Conservation (phyloP, 2,329 filamentous ascomycete genomes). For the Zarea fungicola region DNA sequence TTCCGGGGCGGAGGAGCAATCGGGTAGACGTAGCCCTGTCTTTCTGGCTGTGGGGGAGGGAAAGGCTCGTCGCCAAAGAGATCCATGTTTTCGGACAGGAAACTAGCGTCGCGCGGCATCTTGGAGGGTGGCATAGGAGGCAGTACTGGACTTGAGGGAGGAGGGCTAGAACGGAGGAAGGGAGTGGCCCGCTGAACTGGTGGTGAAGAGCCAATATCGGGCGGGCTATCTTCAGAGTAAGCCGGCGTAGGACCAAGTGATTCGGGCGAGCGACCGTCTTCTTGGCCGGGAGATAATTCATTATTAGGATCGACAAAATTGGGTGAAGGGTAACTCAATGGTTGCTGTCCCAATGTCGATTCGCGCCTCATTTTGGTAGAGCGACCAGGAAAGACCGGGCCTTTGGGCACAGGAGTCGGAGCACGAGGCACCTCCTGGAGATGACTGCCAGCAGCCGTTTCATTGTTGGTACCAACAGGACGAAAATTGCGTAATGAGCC, state of each 20-base stretch:
- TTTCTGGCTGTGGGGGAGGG: slow-evolving; percentile 33
- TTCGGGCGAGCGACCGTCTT: slow-evolving; percentile 51
- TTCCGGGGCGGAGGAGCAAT: not conserved
- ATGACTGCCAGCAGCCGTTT: slow-evolving; percentile 42
- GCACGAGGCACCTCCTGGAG: slow-evolving; percentile 69
- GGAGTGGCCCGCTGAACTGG: slow-evolving; percentile 64
- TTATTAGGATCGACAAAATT: slow-evolving; percentile 28
- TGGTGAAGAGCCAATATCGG: slow-evolving; percentile 84
- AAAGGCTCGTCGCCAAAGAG: slow-evolving; percentile 58
- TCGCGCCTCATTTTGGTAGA: slow-evolving; percentile 50
- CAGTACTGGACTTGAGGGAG: slow-evolving; percentile 74
- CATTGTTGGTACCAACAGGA: slow-evolving; percentile 55
- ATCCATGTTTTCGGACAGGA: slow-evolving; percentile 70
- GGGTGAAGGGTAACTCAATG: slow-evolving; percentile 44
- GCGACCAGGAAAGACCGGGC: slow-evolving; percentile 29
- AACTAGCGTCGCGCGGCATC: slow-evolving; percentile 68
- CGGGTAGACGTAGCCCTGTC: slow-evolving; percentile 2
- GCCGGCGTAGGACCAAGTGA: slow-evolving; percentile 48
- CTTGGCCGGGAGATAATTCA: slow-evolving; percentile 39
- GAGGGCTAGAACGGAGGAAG: slow-evolving; percentile 54
- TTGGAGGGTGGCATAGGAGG: slow-evolving; percentile 58
- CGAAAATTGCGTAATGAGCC: slow-evolving; percentile 82
- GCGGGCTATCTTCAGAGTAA: slow-evolving; percentile 62
- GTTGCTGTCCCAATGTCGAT: slow-evolving; percentile 52
- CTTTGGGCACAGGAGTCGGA: slow-evolving; percentile 67